A percentile compares a stretch with the other conserved stretches of the same genome.
Conservation (phyloP, 2,329 filamentous ascomycete genomes). For the Talaromyces sp. region DNA sequence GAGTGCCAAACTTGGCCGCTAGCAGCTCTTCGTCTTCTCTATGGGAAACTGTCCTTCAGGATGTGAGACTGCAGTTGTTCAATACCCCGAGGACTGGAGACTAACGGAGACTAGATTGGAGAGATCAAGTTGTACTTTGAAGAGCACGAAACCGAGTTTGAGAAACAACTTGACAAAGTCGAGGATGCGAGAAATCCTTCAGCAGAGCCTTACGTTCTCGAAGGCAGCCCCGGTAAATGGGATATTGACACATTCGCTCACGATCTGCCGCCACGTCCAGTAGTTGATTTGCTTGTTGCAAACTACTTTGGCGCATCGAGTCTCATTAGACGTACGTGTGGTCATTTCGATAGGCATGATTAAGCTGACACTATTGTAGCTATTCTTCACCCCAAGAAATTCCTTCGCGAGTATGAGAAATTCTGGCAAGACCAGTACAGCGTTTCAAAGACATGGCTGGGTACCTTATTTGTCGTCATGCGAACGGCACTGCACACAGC, state of each 20-base stretch:
- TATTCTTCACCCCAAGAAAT: slow-evolving; percentile 14
- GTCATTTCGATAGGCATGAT: neutral
- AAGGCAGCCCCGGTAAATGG: slow-evolving; percentile 11
- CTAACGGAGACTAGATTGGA: slow-evolving; percentile 7
- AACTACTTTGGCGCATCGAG: slow-evolving; percentile 12
- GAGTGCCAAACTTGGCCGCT: slow-evolving; percentile 2
- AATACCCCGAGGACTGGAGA: neutral
- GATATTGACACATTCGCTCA: slow-evolving; percentile 11
- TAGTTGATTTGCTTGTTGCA: slow-evolving; percentile 10
- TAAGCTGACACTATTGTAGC: slow-evolving; percentile 2
- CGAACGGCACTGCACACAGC: slow-evolving; percentile 54
- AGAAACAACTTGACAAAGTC: slow-evolving; percentile 11
- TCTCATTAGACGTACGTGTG: slow-evolving; percentile 7
- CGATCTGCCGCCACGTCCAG: slow-evolving; percentile 8
- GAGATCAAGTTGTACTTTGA: slow-evolving; percentile 15
- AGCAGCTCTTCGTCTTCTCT: slow-evolving; percentile 13
- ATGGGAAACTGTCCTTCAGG: slow-evolving; percentile 14
- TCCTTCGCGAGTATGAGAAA: slow-evolving; percentile 46
- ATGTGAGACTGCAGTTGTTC: slow-evolving; percentile 6
- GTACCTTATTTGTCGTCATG: slow-evolving; percentile 53
- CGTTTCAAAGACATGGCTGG: slow-evolving; percentile 48
- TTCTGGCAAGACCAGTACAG: slow-evolving; percentile 52
- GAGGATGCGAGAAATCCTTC: slow-evolving; percentile 10
- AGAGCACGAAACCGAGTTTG: slow-evolving; percentile 12
- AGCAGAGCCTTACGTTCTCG: slow-evolving; percentile 1